phyloP scores from a whole-genome alignment of 495 filamentous ascomycete genomes.

The Penicillium coprophilum region DNA sequence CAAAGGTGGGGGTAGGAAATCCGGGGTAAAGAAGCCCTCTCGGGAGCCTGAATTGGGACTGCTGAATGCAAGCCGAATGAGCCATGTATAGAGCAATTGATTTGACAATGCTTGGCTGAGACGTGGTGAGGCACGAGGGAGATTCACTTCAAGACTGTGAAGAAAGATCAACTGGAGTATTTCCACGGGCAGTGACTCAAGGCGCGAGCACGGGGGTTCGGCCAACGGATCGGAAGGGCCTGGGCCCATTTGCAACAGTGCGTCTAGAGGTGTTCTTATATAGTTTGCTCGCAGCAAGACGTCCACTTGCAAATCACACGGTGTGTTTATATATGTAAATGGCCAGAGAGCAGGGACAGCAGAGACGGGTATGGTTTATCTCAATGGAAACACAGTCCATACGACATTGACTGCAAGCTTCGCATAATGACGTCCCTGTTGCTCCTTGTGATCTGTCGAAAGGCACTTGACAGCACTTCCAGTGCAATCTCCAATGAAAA shows the following conservation, averaged over 20 bases:
- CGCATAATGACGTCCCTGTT: constrained; percentile 1
- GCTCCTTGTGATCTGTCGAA: too few species aligned
- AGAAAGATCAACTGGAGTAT: constrained; percentile 54
- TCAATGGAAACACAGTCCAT: constrained; percentile 12
- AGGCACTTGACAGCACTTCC: neutral
- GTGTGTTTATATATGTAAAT: neutral
- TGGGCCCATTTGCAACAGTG: constrained; percentile 19
- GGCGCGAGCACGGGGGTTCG: constrained; percentile 26
- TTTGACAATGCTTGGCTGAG: constrained; percentile 36
- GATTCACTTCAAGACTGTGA: constrained; percentile 48
- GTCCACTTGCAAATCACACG: neutral
- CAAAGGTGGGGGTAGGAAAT: constrained; percentile 41
- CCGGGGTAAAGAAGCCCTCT: constrained; percentile 34
- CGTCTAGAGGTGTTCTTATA: neutral
- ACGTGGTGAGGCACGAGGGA: constrained; percentile 46
- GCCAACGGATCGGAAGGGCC: constrained; percentile 14
- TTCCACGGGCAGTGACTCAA: constrained; percentile 55
- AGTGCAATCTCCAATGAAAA: constrained; percentile 6
- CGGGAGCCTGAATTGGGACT: constrained; percentile 34
- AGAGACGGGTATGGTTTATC: constrained; percentile 6
- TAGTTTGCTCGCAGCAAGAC: neutral
- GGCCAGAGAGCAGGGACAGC: neutral
- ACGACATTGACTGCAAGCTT: constrained; percentile 4
- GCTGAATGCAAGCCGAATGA: constrained; percentile 45
- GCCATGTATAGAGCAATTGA: constrained; percentile 44